A percentile compares a stretch with the other conserved stretches of the same genome.
These are phyloP conservation scores for Blastobotrys apis DNA, from an alignment of 1,139 yeast species.

Conservation along the genomic window DNA sequence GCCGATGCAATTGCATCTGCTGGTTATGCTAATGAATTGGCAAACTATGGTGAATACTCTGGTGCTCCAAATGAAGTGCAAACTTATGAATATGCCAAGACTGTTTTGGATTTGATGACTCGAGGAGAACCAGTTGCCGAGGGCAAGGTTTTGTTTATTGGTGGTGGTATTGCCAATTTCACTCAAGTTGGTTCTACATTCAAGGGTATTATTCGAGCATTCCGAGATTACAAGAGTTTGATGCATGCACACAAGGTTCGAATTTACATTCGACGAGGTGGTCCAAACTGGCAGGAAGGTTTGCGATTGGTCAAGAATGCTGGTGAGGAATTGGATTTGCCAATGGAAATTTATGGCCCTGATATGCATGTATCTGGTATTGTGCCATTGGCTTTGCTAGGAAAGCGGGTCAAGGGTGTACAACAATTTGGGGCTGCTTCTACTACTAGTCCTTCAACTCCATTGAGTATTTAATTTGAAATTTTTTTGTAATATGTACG, in stretches of 20 bases:
- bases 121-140: slow-evolving; percentile 40
- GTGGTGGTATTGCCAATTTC: slow-evolving; percentile 48
- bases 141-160: slow-evolving; percentile 44
- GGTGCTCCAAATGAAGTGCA: slow-evolving; percentile 47
- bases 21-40: slow-evolving; percentile 43
- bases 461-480: slow-evolving; percentile 25
- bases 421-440: slow-evolving; percentile 37
- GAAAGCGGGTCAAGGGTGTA: slow-evolving; percentile 40
- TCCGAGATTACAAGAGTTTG: slow-evolving; percentile 39
- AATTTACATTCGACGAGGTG: slow-evolving; percentile 45
- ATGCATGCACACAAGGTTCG: slow-evolving; percentile 41
- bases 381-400: slow-evolving; percentile 41
- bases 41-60: slow-evolving; percentile 47
- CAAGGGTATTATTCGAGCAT: slow-evolving; percentile 47
- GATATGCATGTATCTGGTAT: slow-evolving; percentile 48
- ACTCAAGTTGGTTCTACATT: slow-evolving; percentile 47
- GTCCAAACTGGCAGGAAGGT: slow-evolving; percentile 49
- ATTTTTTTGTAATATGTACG: too few relatives aligned
- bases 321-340: slow-evolving; percentile 44
- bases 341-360: slow-evolving; percentile 48
- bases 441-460: slow-evolving; percentile 33
- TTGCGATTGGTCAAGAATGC: slow-evolving; percentile 43
- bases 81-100: slow-evolving; percentile 47
- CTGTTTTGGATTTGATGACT: slow-evolving; percentile 45
- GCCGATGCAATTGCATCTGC: slow-evolving; percentile 48